Base-by-base conservation (phyloP, 306 rosid species). In the Trifolium dubium region DNA sequence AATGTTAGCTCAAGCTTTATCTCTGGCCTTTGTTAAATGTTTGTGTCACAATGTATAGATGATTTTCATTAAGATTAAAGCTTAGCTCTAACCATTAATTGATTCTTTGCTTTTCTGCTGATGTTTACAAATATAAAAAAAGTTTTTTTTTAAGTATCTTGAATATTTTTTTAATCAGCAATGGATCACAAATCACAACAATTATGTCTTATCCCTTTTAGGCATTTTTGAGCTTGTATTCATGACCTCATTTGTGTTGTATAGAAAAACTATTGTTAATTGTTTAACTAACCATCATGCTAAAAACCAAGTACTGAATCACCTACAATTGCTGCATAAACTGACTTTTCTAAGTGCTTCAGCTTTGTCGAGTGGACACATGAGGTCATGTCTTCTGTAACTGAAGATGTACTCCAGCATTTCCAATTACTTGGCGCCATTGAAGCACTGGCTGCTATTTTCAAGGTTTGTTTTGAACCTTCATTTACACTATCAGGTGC, bases 281-380 rank as follows among this genome's bases (percentile, higher is more conserved):
- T 60, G 41, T 60, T 60, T 60, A 23, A 60, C 12, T 69, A 37
- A 63, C 30, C 41, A 14, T 17, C 43, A 62, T 50, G 76, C 28
- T 60, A 70, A 43, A 50, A 72, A 14, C 43, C 6, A 47, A 47
- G 10, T 29, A 51, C 51, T 70, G 75, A 66, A 78, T 23, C 9
- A 10, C 2, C 67, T 23, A 18, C 15, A 3, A 18, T 60, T 85
- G 69, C 56, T 73, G 40, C 56, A 17, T 58, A 55, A 59, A 56
- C 80, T 80, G 76, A 71, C 49, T 56, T 78, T 81, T 77, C 79
- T 53, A 53, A 67, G 60, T 67, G 75, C 79, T 81, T 83, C 92
- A 94, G 98, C 91, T 94, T 94, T 78, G 76, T 85, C 78, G 88
- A 82, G 72, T 94, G 98, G 97, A 86, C 98, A 9, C 92, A 89